Conservation (phyloP, 1,284 basidiomycete species). For the Tilletia setariae region DNA sequence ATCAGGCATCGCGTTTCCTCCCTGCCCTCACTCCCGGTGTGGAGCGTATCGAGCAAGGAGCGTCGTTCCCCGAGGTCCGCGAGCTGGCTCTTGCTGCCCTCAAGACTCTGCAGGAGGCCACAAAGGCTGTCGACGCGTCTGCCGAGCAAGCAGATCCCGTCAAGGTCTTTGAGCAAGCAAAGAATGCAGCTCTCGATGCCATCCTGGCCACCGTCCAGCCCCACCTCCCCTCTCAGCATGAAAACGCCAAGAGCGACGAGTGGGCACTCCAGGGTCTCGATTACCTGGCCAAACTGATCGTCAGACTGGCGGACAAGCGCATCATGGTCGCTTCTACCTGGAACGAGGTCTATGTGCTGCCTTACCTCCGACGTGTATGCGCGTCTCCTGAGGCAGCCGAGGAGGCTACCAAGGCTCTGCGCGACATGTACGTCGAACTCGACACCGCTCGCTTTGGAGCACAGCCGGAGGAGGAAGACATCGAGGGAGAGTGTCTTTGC, state of each 20-base stretch:
- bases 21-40: constrained; percentile 86
- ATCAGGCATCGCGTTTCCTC: constrained; percentile 83
- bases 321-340: constrained; percentile 47
- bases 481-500: constrained; percentile 68
- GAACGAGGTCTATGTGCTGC: constrained; percentile 53
- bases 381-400: constrained; percentile 38
- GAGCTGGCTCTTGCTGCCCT: constrained; percentile 49
- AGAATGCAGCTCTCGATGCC: constrained; percentile 36
- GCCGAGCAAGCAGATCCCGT: constrained; percentile 37
- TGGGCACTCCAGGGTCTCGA: constrained; percentile 45
- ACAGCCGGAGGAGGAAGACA: constrained; percentile 63
- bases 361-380: constrained; percentile 55
- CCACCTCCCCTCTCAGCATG: constrained; percentile 34
- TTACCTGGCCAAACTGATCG: constrained; percentile 42
- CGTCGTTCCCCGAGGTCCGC: constrained; percentile 87
- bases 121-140: constrained; percentile 33
- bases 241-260: constrained; percentile 38
- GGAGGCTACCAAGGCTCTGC: constrained; percentile 41
- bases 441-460: constrained; percentile 50
- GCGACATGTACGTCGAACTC: constrained; percentile 43
- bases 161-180: constrained; percentile 35
- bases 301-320: constrained; percentile 51
- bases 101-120: constrained; percentile 43
- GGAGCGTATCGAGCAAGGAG: constrained; percentile 81
- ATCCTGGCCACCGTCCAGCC: constrained; percentile 37